Conservation (phyloP, 2,329 filamentous ascomycete genomes). For the Fusarium armeniacum region DNA sequence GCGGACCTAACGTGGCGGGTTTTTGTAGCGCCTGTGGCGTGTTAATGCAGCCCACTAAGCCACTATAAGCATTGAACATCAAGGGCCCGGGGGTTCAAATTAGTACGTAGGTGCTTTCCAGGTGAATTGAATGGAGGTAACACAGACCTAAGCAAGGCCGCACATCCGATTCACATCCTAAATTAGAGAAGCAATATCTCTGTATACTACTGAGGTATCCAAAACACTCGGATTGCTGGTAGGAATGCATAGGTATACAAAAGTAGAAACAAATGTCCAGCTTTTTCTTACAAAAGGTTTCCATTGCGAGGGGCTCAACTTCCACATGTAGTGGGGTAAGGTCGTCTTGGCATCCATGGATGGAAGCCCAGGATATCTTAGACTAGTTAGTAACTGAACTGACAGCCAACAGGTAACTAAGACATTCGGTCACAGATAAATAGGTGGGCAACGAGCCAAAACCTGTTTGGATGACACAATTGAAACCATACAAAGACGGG, state of each 20-base stretch:
- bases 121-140: background rate
- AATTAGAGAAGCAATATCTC: background rate
- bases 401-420: background rate
- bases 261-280: background rate
- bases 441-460: background rate
- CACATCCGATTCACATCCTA: background rate
- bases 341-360: slow-evolving; percentile 10
- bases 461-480: background rate
- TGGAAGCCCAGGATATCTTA: background rate
- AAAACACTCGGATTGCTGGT: background rate
- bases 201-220: background rate
- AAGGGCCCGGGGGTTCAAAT: background rate
- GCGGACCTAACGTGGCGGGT: slow-evolving; percentile 45
- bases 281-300: background rate
- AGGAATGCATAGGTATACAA: background rate
- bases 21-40: slow-evolving; percentile 46
- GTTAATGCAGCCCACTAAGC: slow-evolving; percentile 32
- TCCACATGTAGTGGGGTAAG: slow-evolving; percentile 26
- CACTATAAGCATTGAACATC: slow-evolving; percentile 7
- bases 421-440: slow-evolving; percentile 1
- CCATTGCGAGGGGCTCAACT: slow-evolving; percentile 10
- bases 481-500: background rate
- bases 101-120: background rate
- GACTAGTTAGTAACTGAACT: no score
- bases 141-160: background rate